Conservation (phyloP, 2,329 filamentous ascomycete genomes). For the Neonectria neomacrospora region DNA sequence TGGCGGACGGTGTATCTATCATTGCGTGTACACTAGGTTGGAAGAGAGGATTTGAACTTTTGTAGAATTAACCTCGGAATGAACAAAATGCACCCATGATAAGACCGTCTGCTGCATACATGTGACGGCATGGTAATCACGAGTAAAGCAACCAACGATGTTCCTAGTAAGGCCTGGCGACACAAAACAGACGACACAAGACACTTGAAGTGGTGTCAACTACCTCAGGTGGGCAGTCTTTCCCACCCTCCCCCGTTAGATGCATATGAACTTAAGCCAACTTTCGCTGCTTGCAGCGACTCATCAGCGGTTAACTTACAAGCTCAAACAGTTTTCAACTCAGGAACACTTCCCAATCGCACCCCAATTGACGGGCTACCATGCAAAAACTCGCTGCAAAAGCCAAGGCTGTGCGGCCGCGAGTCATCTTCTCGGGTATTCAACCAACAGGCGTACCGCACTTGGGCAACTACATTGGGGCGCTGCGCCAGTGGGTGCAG, state of each 20-base stretch:
- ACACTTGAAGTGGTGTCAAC: background rate
- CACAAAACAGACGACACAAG: too few relatives aligned
- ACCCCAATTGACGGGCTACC: background rate
- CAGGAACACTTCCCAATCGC: background rate
- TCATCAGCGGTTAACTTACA: conserved; percentile 1
- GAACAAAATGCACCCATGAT: background rate
- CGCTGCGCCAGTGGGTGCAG: conserved; percentile 84
- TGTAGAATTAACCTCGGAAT: conserved; percentile 34
- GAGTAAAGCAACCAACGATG: background rate
- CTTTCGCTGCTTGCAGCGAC: conserved; percentile 11
- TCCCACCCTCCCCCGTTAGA: conserved; percentile 34
- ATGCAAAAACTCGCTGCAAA: conserved; percentile 12
- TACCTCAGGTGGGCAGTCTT: background rate
- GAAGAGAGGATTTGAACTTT: conserved; percentile 33
- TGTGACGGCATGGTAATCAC: background rate
- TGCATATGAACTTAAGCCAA: conserved; percentile 35
- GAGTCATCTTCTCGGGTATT: conserved; percentile 91
- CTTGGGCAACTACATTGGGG: conserved; percentile 94
- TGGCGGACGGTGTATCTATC: conserved; percentile 29
- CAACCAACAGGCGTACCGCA: conserved; percentile 96
- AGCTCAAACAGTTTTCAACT: conserved; percentile 5
- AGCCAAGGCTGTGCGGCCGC: conserved; percentile 14
- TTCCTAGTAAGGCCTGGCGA: too few relatives aligned
- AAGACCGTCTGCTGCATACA: background rate
- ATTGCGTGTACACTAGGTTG: conserved; percentile 41